Evolutionary conservation across 2,329 filamentous ascomycete species (phyloP), one percentile per base, ranked within the genome.

Genomic region (Fusarium virguliforme): DNA sequence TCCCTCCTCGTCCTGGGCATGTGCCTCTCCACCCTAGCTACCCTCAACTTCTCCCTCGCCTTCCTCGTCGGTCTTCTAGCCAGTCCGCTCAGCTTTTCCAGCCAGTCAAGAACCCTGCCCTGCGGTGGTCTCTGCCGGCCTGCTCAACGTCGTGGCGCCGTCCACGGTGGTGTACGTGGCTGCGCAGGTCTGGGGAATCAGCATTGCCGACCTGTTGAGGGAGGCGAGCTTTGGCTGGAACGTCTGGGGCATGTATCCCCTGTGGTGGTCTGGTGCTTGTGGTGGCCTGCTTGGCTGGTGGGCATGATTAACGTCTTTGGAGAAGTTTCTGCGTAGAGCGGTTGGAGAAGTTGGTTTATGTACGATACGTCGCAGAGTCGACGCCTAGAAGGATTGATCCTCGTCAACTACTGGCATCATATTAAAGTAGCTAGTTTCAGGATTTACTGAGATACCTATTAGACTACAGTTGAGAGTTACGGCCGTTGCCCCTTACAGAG

Each of bases 1-100:
- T 97, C 94, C 6, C 89, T 98, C n/a, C 89, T 99, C 12, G 86
- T 97, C 9, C 88, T 98, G 0, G 96, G 96, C 75, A 93, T 98
- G 85, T 95, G 94, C 75, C 90, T 99, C 71, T 95, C 95, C 12
- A 92, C 95, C 1, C 91, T 99, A 12, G 95, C 96, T 3, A 99
- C 95, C 0, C 88, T 99, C 57, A 99, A 99, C 82, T 99, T 99
- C 85, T 94, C 92, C 4, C 90, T 98, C 13, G 91, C 94, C 53
- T 91, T 98, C 78, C 85, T 97, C 38, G 85, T 98, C 56, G 96
- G 96, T 38, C 83, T 98, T 3, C 83, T 95, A 50, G 90, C 93
- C 46, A 85, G 89, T 4, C 95, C 95, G 0, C 85, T 98, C 13
- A 91, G 90, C n/a, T 98, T 97, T 78, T 91, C 18, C 85, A 81